phyloP scores from a whole-genome alignment of 75 land plant genomes.

The Pinus taeda region DNA sequence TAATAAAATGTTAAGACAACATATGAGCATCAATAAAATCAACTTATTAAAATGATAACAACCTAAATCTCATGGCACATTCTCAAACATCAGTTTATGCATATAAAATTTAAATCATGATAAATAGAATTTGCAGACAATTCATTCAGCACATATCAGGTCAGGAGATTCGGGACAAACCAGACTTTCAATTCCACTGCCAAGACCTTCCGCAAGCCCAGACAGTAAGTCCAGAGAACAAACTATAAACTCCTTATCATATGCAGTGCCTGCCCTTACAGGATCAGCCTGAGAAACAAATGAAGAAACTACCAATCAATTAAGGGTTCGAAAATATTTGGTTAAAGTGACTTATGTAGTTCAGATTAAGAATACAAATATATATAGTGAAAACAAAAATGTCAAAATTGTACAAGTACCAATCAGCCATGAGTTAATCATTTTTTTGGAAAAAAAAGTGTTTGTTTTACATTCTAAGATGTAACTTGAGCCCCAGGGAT shows the following conservation, averaged over 20 bases:
- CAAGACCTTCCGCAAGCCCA: conserved; percentile 96
- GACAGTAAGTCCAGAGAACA: conserved; percentile 95
- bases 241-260: conserved; percentile 96
- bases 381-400: neutral
- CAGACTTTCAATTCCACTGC: conserved; percentile 90
- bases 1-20: too few species aligned
- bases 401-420: neutral
- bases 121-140: neutral
- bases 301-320: neutral
- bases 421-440: neutral
- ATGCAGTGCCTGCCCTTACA: conserved; percentile 73
- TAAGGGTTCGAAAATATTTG: neutral
- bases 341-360: too few species aligned
- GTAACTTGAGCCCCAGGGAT: too few species aligned
- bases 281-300: conserved; percentile 70
- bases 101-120: neutral
- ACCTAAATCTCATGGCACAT: too few species aligned
- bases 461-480: neutral
- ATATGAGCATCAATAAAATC: too few species aligned
- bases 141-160: neutral
- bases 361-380: too few species aligned
- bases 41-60: too few species aligned
- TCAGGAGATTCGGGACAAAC: conserved; percentile 31
- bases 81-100: neutral
- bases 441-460: neutral